These are phyloP conservation scores for Candida sp. DNA, from an alignment of 1,139 yeast genomes.

Conservation along the genomic window DNA sequence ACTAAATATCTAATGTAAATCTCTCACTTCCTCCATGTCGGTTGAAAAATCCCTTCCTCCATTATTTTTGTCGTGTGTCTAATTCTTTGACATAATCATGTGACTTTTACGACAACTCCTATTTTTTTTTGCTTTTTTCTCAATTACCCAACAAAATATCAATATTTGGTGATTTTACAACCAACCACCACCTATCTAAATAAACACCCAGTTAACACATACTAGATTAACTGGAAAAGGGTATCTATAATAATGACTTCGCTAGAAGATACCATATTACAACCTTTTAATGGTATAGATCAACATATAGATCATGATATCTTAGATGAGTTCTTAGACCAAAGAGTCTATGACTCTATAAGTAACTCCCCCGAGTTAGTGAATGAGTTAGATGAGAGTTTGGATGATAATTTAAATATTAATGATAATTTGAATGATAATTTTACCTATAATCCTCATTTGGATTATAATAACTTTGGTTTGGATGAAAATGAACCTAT, in stretches of 20 bases:
- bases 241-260: constrained; percentile 3
- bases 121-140: neutral
- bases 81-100: neutral
- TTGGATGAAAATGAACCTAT: neutral
- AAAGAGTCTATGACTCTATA: constrained; percentile 46
- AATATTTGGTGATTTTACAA: neutral
- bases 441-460: neutral
- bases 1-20: too few species aligned
- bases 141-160: constrained; percentile 2
- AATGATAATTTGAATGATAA: neutral
- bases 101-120: neutral
- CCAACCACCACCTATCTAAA: neutral
- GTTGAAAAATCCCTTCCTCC: too few species aligned
- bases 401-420: too few species aligned
- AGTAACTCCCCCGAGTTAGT: constrained; percentile 19
- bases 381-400: too few species aligned
- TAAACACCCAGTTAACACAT: too few species aligned
- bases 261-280: constrained; percentile 1
- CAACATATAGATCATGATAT: constrained; percentile 33
- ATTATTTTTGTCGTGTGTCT: too few species aligned
- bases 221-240: too few species aligned
- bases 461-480: neutral
- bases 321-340: constrained; percentile 57
- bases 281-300: neutral
- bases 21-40: too few species aligned